Conservation (phyloP, 2,329 filamentous ascomycete species). For the Knufia petricola region DNA sequence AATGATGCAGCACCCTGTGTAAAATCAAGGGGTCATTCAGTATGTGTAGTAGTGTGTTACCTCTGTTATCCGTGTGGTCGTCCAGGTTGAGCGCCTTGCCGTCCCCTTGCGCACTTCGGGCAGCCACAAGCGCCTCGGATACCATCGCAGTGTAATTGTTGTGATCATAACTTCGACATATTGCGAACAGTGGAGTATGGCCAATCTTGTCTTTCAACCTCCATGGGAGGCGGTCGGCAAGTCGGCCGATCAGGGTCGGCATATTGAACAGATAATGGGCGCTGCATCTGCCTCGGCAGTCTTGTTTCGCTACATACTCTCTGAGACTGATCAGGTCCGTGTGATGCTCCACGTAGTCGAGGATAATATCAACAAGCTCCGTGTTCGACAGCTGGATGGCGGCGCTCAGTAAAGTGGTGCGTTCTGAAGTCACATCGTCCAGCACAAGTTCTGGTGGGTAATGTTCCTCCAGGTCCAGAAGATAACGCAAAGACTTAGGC, state of each 20-base stretch:
- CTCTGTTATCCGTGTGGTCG: conserved; percentile 83
- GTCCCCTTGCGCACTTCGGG: conserved; percentile 66
- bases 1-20: conserved; percentile 63
- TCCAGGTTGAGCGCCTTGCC: conserved; percentile 75
- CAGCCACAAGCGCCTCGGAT: conserved; percentile 64
- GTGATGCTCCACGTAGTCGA: conserved; percentile 58
- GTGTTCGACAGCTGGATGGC: conserved; percentile 76
- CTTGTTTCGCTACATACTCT: conserved; percentile 64
- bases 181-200: conserved; percentile 91
- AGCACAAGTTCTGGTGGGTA: conserved; percentile 64
- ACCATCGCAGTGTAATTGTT: conserved; percentile 81
- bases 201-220: conserved; percentile 87
- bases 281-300: conserved; percentile 75
- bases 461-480: conserved; percentile 66
- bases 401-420: conserved; percentile 78
- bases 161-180: conserved; percentile 94
- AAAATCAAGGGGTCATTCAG: conserved; percentile 77
- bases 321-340: conserved; percentile 48
- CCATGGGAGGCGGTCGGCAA: conserved; percentile 78
- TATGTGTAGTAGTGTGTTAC: conserved; percentile 92
- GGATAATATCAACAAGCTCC: conserved; percentile 63
- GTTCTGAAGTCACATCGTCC: conserved; percentile 78
- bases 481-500: conserved; percentile 63
- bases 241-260: conserved; percentile 64
- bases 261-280: conserved; percentile 96